Evolutionary conservation across 2,329 filamentous ascomycete genomes (phyloP), one percentile per base, ranked within the genome.

Genomic region (Colletotrichum liaoningense): DNA sequence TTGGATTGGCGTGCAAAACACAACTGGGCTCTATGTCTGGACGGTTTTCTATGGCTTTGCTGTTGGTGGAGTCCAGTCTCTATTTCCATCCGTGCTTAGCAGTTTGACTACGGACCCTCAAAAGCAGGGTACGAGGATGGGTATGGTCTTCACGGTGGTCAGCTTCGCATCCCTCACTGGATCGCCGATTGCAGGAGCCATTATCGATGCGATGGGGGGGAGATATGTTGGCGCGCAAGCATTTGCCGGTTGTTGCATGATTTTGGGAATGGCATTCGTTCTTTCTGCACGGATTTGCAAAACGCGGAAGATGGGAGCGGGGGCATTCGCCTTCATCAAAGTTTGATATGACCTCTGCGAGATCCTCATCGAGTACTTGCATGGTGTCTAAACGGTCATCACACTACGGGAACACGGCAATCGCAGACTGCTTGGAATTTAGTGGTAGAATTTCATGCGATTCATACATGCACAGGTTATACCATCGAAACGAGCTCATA

Each of bases 141-240:
- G 85, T 46, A 85, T 86, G 84, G 81, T 85, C 12, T 84, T 82
- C 67, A 84, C 83, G 0, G 78, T 85, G 54, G 78, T 81, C 4
- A 82, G 80, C 1, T 84, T 86, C 76, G 84, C 84, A 4, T 82
- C 81, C 16, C 76, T 86, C 30, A 83, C 84, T 12, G 85, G 85
- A 0, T 83, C 84, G 11, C 84, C 84, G 12, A 79, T 79, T 38
- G 73, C 79, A 12, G 80, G 80, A 12, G 80, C 80, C 55, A 80
- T 81, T 30, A 78, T 81, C 33, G 76, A 79, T 56, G 73, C 67
- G 22, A 75, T 76, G n/a, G 62, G 64, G 12, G 75, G 75, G 0
- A 77, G 76, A 0, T 79, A 79, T 6, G n/a, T 73, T 1, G 76
- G 76, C 1, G 77, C 77, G 2, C 77, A 79, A n/a, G 54, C 74